A percentile compares a stretch with the other conserved stretches of the same genome.
Evolutionary conservation across 805 yeast species (phyloP).

Genomic region (Teunomyces stri): DNA sequence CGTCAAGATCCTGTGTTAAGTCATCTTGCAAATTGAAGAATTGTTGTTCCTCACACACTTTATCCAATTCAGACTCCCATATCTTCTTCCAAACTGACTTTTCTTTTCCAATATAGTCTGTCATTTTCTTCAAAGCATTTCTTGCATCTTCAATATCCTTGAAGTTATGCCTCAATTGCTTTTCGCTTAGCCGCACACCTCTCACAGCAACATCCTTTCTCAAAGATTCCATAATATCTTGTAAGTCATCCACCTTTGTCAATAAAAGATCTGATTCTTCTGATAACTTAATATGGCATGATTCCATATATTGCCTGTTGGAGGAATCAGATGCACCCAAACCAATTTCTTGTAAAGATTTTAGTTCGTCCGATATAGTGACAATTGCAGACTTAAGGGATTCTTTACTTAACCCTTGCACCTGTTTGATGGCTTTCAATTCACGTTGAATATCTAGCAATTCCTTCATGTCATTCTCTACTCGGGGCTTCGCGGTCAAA

Average conservation of each 20-base stretch:
- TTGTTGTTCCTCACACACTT: constrained; percentile 91
- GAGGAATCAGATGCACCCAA: constrained; percentile 36
- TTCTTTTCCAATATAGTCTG: constrained; percentile 62
- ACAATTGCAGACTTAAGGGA: constrained; percentile 42
- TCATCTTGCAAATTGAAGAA: constrained; percentile 89
- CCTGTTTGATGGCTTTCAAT: constrained; percentile 55
- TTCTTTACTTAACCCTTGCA: constrained; percentile 46
- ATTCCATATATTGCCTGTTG: constrained; percentile 64
- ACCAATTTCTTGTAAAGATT: constrained; percentile 50
- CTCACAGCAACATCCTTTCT: constrained; percentile 89
- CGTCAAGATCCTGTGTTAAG: constrained; percentile 70
- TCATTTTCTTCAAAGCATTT: constrained; percentile 49
- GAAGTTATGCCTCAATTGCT: constrained; percentile 64
- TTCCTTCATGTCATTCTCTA: constrained; percentile 18
- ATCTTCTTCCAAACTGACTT: constrained; percentile 84
- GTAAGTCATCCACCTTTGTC: constrained; percentile 83
- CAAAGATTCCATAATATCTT: constrained; percentile 85
- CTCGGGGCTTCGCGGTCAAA: background rate
- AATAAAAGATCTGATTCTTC: constrained; percentile 72
- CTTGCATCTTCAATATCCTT: constrained; percentile 65
- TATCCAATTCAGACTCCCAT: constrained; percentile 89
- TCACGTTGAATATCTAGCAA: constrained; percentile 54
- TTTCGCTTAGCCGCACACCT: constrained; percentile 76
- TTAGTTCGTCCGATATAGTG: constrained; percentile 44
- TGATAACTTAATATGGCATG: constrained; percentile 69